Conservation (phyloP, 148 eudicot genomes). For the Rhododendron molle region DNA sequence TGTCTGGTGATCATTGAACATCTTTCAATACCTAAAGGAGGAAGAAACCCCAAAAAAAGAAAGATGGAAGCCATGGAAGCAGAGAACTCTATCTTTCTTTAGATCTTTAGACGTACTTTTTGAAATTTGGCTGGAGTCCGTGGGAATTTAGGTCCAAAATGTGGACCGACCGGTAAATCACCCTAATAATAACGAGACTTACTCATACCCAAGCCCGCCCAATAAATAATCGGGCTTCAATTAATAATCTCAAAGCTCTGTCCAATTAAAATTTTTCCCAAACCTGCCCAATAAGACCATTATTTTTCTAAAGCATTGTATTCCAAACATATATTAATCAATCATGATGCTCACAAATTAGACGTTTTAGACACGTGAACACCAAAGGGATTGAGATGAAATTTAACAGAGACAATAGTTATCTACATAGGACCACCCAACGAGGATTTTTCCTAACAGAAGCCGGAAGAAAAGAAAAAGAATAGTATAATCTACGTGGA, state of each 20-base stretch:
- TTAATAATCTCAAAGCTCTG: too few species aligned
- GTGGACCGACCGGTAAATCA: neutral
- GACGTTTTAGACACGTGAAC: neutral
- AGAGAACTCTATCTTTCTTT: neutral
- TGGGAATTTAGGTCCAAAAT: neutral
- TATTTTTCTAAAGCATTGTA: too few species aligned
- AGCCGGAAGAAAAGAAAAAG: neutral
- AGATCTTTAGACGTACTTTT: too few species aligned
- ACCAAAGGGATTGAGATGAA: neutral
- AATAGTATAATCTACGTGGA: neutral
- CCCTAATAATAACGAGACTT: too few species aligned
- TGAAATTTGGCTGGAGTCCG: too few species aligned
- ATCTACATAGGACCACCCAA: neutral
- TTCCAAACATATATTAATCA: too few species aligned
- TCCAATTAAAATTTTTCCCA: too few species aligned
- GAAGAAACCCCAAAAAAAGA: neutral
- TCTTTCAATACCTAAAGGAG: neutral
- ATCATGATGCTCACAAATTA: too few species aligned
- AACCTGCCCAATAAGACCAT: too few species aligned
- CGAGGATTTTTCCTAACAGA: neutral
- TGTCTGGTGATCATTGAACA: neutral
- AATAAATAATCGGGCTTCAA: too few species aligned
- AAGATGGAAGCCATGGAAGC: conserved; percentile 26
- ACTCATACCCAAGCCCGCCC: too few species aligned
- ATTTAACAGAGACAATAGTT: neutral